A percentile compares a stretch with the other conserved stretches of the same genome.
Conservation (phyloP, 208 protist genomes). For the Trypanosoma melophagium region DNA sequence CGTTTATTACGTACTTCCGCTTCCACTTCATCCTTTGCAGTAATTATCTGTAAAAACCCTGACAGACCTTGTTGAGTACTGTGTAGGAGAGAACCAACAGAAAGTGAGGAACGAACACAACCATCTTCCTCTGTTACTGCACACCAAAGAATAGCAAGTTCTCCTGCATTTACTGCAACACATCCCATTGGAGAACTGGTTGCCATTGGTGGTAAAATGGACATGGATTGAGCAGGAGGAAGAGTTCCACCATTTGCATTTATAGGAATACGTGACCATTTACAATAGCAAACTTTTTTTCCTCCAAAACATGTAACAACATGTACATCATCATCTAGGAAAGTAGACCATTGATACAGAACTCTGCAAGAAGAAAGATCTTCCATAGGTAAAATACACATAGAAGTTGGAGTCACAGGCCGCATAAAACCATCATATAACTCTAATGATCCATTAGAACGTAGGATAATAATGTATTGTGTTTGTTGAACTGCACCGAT, state of each 20-base stretch:
- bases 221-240: conserved; percentile 19
- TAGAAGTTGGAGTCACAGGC: conserved; percentile 28
- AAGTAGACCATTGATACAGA: conserved; percentile 27
- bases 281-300: conserved; percentile 38
- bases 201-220: conserved; percentile 43
- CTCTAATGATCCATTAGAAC: conserved; percentile 68
- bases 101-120: conserved; percentile 48
- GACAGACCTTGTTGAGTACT: conserved; percentile 16
- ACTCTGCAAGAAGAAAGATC: conserved; percentile 19
- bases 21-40: not conserved
- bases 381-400: conserved; percentile 38
- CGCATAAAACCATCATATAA: conserved; percentile 44
- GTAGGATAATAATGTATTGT: conserved; percentile 50
- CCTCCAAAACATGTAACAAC: conserved; percentile 56
- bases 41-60: conserved; percentile 26
- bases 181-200: conserved; percentile 58
- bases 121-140: conserved; percentile 58
- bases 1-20: not conserved
- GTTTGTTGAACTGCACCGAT: conserved; percentile 68
- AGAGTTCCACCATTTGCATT: not conserved
- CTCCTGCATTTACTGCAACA: conserved; percentile 28
- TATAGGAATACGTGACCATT: conserved; percentile 50
- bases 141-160: conserved; percentile 56
- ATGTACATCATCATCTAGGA: conserved; percentile 40
- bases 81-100: conserved; percentile 51